Evolutionary conservation across 176 grass and related monocot species (phyloP), one percentile per base, ranked within the genome.

Genomic region (Carex myosuroides): DNA sequence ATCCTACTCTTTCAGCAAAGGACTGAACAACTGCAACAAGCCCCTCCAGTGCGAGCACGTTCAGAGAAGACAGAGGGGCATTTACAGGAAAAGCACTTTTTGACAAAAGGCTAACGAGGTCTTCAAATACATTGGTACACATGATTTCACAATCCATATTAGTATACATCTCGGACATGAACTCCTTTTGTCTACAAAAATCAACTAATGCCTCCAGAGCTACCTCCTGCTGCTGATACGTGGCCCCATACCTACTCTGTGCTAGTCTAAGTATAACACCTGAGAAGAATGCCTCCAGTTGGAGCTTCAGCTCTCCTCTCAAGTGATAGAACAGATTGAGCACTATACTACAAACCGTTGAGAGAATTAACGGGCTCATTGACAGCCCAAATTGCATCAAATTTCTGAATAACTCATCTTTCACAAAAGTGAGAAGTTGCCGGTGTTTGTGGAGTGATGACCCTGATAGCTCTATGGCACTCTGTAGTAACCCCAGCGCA

Each of bases 121-220:
- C 96, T 95, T 99, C 96, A 83, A 99, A 98, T 83, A 95, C 59
- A 90, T 99, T 99, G 79, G 74, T 86, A 83, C 91, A 99, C 66
- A 91, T 87, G 70, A 99, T 89, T 83, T 99, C 93, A 83, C 96
- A 99, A 63, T 99, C 96, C 84, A 99, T 95, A 81, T 99, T 99
- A 2, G 83, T 91, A 92, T 95, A 95, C 96, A 99, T 99, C 86
- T 99, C 96, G 21, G 91, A 89, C 93, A 99, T 95, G 79, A 99
- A 99, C 72, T 89, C 89, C 87, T 95, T 95, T 82, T 99, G 96
- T 85, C 93, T 86, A 60, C 96, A 99, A 78, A 97, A 97, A 87
- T 99, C 96, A 59, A 95, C 88, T n/a, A 99, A 83, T 87, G 91
- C 89, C 85, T 99, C 96, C 87, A 95, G 67, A 12, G 93, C 93